Evolutionary conservation across 1,139 yeast species (phyloP).

Genomic region (Kodamaea arcana): DNA sequence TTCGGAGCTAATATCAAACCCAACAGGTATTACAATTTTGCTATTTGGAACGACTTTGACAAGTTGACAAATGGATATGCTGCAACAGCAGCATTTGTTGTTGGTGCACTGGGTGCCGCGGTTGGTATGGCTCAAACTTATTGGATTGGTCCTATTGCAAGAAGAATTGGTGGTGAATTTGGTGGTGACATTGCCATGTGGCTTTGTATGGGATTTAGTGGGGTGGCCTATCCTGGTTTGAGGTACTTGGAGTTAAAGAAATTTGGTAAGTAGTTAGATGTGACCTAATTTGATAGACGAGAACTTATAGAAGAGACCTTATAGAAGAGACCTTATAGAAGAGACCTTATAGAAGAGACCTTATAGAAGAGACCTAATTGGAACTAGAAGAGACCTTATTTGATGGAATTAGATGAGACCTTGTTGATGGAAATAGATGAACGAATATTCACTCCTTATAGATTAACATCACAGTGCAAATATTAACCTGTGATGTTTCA

Average conservation of each 20-base stretch:
- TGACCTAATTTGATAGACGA: too few relatives aligned
- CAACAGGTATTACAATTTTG: constrained; percentile 55
- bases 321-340: too few relatives aligned
- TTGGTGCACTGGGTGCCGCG: constrained; percentile 73
- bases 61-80: constrained; percentile 62
- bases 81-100: constrained; percentile 53
- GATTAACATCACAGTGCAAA: too few relatives aligned
- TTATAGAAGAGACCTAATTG: too few relatives aligned
- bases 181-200: constrained; percentile 86
- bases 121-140: constrained; percentile 82
- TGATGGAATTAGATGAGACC: too few relatives aligned
- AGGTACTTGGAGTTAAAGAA: constrained; percentile 61
- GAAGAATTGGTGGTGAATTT: constrained; percentile 45
- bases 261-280: constrained; percentile 40
- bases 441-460: too few relatives aligned
- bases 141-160: constrained; percentile 70
- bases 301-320: too few relatives aligned
- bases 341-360: too few relatives aligned
- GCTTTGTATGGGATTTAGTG: constrained; percentile 71
- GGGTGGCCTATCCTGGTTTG: constrained; percentile 56
- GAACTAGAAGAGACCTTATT: too few relatives aligned
- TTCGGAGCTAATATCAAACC: constrained; percentile 11
- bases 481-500: too few relatives aligned
- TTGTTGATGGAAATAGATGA: too few relatives aligned
- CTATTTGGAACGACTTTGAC: constrained; percentile 56